phyloP scores from a whole-genome alignment of 2,329 filamentous ascomycete species.

The Epichloe bromicola region DNA sequence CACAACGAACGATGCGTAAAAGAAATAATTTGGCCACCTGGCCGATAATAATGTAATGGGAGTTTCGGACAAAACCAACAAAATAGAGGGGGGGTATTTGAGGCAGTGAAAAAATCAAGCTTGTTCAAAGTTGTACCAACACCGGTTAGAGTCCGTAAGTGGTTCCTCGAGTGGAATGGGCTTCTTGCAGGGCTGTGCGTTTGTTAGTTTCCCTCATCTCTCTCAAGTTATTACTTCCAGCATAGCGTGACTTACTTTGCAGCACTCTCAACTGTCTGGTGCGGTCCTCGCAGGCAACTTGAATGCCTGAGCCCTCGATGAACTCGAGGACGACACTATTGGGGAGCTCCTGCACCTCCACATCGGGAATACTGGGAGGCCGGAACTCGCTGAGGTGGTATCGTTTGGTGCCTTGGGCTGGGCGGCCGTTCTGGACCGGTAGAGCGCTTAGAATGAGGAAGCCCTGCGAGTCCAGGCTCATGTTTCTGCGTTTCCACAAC shows the following conservation, averaged over 20 bases:
- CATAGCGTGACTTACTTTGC: conserved; percentile 29
- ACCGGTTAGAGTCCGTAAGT: conserved; percentile 19
- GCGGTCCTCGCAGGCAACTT: conserved; percentile 51
- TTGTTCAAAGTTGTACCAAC: neutral
- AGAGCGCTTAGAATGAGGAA: conserved; percentile 63
- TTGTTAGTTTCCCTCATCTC: neutral
- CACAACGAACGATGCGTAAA: neutral
- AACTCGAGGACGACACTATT: conserved; percentile 62
- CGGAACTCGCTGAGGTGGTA: conserved; percentile 82
- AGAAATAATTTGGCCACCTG: neutral
- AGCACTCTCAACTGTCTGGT: conserved; percentile 42
- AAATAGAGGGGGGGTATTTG: neutral
- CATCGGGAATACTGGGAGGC: conserved; percentile 67
- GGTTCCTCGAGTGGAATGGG: conserved; percentile 20
- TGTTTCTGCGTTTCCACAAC: conserved; percentile 86
- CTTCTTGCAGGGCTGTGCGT: conserved; percentile 21
- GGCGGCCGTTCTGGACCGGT: conserved; percentile 39
- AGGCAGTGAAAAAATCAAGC: neutral
- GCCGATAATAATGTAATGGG: neutral
- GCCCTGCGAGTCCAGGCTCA: conserved; percentile 73
- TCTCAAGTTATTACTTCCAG: neutral
- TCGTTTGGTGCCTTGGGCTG: conserved; percentile 46
- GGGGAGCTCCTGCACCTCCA: conserved; percentile 83
- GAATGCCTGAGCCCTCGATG: conserved; percentile 45
- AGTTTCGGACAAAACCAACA: neutral